phyloP scores from a whole-genome alignment of 495 filamentous ascomycete genomes.

The Tuber calosporum region DNA sequence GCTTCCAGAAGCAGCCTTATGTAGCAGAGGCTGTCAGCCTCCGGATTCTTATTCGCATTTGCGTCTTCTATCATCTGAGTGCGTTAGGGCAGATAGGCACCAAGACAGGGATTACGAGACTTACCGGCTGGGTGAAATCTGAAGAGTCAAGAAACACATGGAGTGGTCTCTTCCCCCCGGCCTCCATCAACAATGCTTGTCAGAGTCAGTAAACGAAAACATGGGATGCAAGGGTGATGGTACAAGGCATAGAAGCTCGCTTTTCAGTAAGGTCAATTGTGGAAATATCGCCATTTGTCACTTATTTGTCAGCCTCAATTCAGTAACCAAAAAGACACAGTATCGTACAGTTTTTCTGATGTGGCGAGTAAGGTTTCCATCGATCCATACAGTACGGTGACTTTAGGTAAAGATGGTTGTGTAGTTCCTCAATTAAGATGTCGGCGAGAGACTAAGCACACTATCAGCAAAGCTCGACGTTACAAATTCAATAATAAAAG shows the following conservation, averaged over 20 bases:
- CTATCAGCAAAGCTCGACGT: conserved; percentile 14
- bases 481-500: background rate
- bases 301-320: conserved; percentile 21
- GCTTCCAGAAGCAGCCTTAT: conserved; percentile 82
- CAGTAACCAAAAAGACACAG: background rate
- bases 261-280: conserved; percentile 15
- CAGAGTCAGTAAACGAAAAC: conserved; percentile 9
- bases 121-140: conserved; percentile 54
- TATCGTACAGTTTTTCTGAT: conserved; percentile 41
- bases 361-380: conserved; percentile 64
- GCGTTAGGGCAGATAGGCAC: conserved; percentile 11
- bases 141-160: conserved; percentile 72
- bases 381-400: conserved; percentile 91
- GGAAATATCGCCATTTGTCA: conserved; percentile 23
- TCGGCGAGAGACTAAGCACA: conserved; percentile 63
- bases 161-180: conserved; percentile 55
- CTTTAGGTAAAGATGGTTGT: conserved; percentile 94
- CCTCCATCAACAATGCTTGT: conserved; percentile 28
- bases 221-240: conserved; percentile 19
- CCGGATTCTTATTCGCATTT: conserved; percentile 70
- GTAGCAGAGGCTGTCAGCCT: conserved; percentile 89
- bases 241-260: conserved; percentile 30
- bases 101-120: conserved; percentile 8
- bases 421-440: conserved; percentile 90
- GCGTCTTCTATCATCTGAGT: conserved; percentile 68